phyloP scores from a whole-genome alignment of 2,329 filamentous ascomycete genomes.

The Trichoderma cornu-damae region DNA sequence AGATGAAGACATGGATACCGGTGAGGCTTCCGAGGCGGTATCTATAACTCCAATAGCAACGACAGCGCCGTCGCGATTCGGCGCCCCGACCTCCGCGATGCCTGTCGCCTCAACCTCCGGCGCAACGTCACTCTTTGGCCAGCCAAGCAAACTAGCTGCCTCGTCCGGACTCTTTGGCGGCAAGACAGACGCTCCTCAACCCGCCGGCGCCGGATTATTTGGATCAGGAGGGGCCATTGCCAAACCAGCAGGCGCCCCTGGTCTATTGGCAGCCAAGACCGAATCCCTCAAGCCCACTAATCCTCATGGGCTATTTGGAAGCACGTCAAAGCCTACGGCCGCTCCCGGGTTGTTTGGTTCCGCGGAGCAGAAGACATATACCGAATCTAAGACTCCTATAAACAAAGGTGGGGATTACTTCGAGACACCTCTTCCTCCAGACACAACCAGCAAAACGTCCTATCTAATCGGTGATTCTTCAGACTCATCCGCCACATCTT shows the following conservation, averaged over 20 bases:
- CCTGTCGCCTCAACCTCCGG: constrained; percentile 25
- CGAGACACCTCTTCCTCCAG: constrained; percentile 48
- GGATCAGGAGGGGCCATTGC: constrained; percentile 20
- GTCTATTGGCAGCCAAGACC: constrained; percentile 24
- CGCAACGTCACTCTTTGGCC: constrained; percentile 30
- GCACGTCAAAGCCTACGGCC: constrained; percentile 22
- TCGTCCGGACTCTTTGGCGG: constrained; percentile 30
- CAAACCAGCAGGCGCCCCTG: constrained; percentile 24
- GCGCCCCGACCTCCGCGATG: constrained; percentile 35
- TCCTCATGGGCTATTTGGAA: constrained; percentile 26
- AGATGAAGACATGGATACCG: constrained; percentile 50
- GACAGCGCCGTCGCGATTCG: constrained; percentile 46
- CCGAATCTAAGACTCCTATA: constrained; percentile 30
- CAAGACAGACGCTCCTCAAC: constrained; percentile 23
- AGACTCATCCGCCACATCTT: constrained; percentile 46
- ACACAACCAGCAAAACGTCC: constrained; percentile 49
- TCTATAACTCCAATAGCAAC: constrained; percentile 49
- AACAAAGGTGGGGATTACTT: constrained; percentile 36
- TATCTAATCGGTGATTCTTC: constrained; percentile 48
- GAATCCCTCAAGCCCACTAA: constrained; percentile 22
- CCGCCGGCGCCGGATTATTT: constrained; percentile 26
- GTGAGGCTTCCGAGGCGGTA: constrained; percentile 34
- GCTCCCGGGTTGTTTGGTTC: constrained; percentile 26
- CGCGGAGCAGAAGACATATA: constrained; percentile 17
- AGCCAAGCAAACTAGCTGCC: constrained; percentile 28